Base-by-base conservation (phyloP, 805 yeast genomes). In the Zygoascus tannicola region DNA sequence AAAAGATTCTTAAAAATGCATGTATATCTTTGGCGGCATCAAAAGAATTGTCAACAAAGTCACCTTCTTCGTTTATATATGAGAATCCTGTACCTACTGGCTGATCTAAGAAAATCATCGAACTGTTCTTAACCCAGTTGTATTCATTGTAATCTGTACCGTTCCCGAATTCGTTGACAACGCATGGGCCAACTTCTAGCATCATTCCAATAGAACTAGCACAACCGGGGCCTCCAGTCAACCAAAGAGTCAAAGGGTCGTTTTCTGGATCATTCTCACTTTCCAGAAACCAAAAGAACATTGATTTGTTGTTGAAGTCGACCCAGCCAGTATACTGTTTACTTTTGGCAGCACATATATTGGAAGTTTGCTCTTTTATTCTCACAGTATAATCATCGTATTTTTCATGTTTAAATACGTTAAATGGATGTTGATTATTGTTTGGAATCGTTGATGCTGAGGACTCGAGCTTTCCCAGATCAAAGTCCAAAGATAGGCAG, bases 151-250 rank as follows among this genome's bases (percentile, higher is more conserved):
- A 90, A 62, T 65, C 69, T 23, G 74, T 73, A n/a, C 94, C 87
- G 55, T 77, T 74, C 52, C 82, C 63, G 32, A 77, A 72, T 35
- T 74, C 62, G 41, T 77, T 73, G 47, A 90, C 77, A 12, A 80
- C 71, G 0, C 95, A 75, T 4, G 97, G 95, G 21, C 97, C 97
- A 57, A 86, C 72, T 62, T 90, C 97, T 57, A 88, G 86, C 56
- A 90, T 77, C 46, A 88, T 68, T 8, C 97, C 97, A 23, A 94
- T 84, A 59, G 85, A 66, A 1, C 95, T 84, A 0, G 95, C 85
- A 60, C 97, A 87, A 10, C 97, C 97, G 32, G 97, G 97, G 4
- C 97, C 96, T 51, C 97, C 97, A 60, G 88, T 88, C 54, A 88
- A 70, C 97, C 96, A 87, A 52, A 90, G 70, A 44, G 90, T 73